A percentile compares a stretch with the other conserved stretches of the same genome.
phyloP scores from a whole-genome alignment of 345 rosid genomes.

The Hibiscus trionum region DNA sequence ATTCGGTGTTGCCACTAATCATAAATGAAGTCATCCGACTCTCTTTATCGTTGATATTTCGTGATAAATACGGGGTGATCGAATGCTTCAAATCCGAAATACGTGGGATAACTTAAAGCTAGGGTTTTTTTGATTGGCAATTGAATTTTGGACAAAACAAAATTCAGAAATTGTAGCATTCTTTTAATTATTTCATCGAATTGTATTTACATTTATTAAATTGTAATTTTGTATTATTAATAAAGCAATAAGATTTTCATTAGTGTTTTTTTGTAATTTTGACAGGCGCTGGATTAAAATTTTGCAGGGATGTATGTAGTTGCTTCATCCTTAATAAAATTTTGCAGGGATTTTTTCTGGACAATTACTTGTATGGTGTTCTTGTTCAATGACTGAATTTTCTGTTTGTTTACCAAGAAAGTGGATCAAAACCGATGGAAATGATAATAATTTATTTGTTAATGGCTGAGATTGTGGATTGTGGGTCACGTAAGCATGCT shows the following conservation, averaged over 20 bases:
- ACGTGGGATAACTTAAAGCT: not conserved
- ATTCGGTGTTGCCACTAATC: conserved; percentile 18
- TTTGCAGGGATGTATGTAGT: no score
- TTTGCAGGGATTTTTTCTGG: not conserved
- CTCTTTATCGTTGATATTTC: no score
- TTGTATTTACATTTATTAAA: not conserved
- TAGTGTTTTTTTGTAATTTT: no score
- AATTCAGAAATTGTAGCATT: no score
- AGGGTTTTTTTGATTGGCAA: not conserved
- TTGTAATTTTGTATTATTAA: not conserved
- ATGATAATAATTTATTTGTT: not conserved
- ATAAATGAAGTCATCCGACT: conserved; percentile 2
- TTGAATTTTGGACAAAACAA: not conserved
- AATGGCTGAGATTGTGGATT: not conserved
- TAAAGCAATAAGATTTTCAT: not conserved
- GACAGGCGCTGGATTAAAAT: no score
- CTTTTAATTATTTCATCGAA: not conserved
- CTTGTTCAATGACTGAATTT: not conserved
- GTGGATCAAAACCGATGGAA: not conserved
- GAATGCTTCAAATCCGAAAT: not conserved
- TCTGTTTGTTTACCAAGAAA: conserved; percentile 7
- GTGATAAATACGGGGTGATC: not conserved
- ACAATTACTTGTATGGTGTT: not conserved
- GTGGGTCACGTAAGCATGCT: not conserved
- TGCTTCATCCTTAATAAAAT: no score